phyloP scores from a whole-genome alignment of 2,329 filamentous ascomycete genomes.

The Aureobasidium sp. region DNA sequence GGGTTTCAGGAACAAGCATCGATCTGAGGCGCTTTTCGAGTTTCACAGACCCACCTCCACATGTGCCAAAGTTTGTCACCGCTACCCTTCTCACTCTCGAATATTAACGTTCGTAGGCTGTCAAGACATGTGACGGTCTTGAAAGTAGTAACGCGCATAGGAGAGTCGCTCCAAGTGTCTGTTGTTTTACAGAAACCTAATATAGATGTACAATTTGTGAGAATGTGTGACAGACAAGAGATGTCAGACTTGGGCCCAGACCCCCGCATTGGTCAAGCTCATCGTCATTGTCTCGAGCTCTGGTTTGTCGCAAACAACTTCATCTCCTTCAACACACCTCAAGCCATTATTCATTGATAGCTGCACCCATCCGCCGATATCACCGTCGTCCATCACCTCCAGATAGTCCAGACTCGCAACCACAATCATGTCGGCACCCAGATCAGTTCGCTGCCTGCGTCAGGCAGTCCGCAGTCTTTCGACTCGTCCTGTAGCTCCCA shows the following conservation, averaged over 20 bases:
- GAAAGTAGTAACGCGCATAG: too few relatives aligned
- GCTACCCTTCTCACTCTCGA: too few relatives aligned
- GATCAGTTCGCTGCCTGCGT: constrained; percentile 17
- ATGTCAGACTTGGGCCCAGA: neutral
- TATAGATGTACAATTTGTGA: too few relatives aligned
- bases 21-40: neutral
- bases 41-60: neutral
- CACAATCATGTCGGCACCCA: constrained; percentile 18
- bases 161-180: too few relatives aligned
- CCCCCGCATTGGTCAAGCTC: neutral
- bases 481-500: constrained; percentile 5
- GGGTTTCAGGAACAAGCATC: neutral
- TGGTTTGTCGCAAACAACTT: constrained; percentile 1
- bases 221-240: neutral
- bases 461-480: constrained; percentile 17
- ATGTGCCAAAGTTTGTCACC: neutral
- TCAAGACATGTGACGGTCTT: too few relatives aligned
- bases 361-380: neutral
- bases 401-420: neutral
- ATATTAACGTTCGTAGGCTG: too few relatives aligned
- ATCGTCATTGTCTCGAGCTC: neutral
- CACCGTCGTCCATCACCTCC: neutral
- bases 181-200: too few relatives aligned
- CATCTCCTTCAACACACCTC: neutral
- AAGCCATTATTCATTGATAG: neutral